phyloP scores from a whole-genome alignment of 768 basidiomycete genomes.

The Suillus occidentalis region DNA sequence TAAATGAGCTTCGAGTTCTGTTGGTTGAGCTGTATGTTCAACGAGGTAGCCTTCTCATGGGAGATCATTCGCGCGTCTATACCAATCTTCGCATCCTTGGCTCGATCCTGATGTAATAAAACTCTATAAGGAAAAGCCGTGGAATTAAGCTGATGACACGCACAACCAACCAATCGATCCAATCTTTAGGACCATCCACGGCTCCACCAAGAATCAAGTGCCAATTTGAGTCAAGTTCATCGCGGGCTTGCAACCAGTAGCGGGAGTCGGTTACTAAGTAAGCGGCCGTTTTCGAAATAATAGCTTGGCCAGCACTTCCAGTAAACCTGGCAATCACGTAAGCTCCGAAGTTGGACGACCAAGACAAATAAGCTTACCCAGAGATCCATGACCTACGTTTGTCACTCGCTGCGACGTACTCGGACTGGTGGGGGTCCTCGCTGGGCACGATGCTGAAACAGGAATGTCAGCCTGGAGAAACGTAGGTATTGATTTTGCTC shows the following conservation, averaged over 20 bases:
- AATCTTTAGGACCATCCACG: slow-evolving; percentile 58
- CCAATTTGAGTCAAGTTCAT: slow-evolving; percentile 77
- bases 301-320: slow-evolving; percentile 69
- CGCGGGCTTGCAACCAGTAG: slow-evolving; percentile 78
- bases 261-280: slow-evolving; percentile 80
- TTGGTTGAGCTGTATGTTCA: slow-evolving; percentile 54
- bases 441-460: slow-evolving; percentile 63
- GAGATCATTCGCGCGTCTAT: slow-evolving; percentile 85
- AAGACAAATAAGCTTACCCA: slow-evolving; percentile 50
- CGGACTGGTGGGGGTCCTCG: slow-evolving; percentile 82
- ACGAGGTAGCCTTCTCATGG: slow-evolving; percentile 62
- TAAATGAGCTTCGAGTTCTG: slow-evolving; percentile 70
- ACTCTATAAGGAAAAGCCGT: slow-evolving; percentile 2
- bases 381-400: slow-evolving; percentile 78
- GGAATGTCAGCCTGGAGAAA: slow-evolving; percentile 11
- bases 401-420: slow-evolving; percentile 76
- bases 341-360: slow-evolving; percentile 23
- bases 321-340: slow-evolving; percentile 47
- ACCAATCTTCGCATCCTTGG: slow-evolving; percentile 57
- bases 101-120: slow-evolving; percentile 36
- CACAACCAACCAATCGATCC: slow-evolving; percentile 79
- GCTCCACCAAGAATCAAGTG: slow-evolving; percentile 57
- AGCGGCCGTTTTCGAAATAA: slow-evolving; percentile 64
- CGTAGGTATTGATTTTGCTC: slow-evolving; percentile 30
- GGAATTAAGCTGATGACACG: slow-evolving; percentile 20